Evolutionary conservation across 2,329 filamentous ascomycete genomes (phyloP), one percentile per base, ranked within the genome.

Genomic region (Penicillium sp.): DNA sequence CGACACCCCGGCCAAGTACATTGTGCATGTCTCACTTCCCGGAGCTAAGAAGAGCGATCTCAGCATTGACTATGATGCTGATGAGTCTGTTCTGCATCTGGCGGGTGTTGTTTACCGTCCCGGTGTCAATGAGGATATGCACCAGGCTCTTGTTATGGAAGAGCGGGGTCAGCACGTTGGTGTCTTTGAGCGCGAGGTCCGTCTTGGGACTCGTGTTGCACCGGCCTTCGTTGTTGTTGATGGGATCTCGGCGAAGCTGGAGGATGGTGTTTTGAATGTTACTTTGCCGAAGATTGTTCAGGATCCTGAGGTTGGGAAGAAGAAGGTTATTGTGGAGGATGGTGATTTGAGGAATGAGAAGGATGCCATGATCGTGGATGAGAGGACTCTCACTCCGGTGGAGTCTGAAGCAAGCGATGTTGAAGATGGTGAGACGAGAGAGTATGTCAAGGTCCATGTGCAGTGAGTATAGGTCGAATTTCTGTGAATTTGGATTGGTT

Each of bases 21-120:
- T 91, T 43, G 77, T 94, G 9, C 90, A 94, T 73, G 70, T 86
- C 48, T 87, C 89, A 1, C 81, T 95, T 0, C 89, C 91, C 0
- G 91, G 91, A 27, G 90, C 88, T 2, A 87, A 87, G 76, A 93
- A 92, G 75, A 84, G 90, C 67, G 89, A 94, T 68, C 79, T 94
- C 6, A 88, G 84, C 57, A 84, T 94, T 46, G 87, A 87, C 72
- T 95, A 89, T 84, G 86, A 93, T 64, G 81, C 84, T 0, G 87
- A 90, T 58, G 85, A 84, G 68, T 82, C 80, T 47, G 78, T 83
- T 55, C 78, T 95, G 42, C 84, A 81, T 65, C 78, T 95, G 54
- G 82, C 87, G 1, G 91, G 91, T 51, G 86, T 93, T 0, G 82
- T 92, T 9, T 84, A 91, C 71, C 84, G 90, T 2, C 88, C 87